Conservation (phyloP, 805 yeast species). For the Diddensiella transvaalensis region DNA sequence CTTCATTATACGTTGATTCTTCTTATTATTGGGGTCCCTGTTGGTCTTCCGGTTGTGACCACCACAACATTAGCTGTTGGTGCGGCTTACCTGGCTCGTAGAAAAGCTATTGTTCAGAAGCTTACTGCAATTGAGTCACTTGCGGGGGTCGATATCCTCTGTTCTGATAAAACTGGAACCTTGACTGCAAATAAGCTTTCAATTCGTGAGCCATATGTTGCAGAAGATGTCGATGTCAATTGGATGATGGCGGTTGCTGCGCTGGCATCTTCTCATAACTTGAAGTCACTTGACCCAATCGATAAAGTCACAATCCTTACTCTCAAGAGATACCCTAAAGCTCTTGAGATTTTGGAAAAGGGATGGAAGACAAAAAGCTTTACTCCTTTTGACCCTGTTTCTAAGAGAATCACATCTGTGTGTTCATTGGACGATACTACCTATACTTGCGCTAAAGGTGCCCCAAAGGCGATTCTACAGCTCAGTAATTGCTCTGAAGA, state of each 20-base stretch:
- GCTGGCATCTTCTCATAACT: slow-evolving; percentile 96
- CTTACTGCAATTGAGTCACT: slow-evolving; percentile 94
- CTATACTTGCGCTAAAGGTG: slow-evolving; percentile 96
- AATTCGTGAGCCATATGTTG: slow-evolving; percentile 95
- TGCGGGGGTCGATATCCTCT: slow-evolving; percentile 96
- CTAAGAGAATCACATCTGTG: slow-evolving; percentile 92
- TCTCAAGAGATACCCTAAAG: slow-evolving; percentile 85
- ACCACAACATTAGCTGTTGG: slow-evolving; percentile 99
- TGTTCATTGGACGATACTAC: slow-evolving; percentile 95
- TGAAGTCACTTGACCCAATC: slow-evolving; percentile 96
- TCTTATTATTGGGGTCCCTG: slow-evolving; percentile 97
- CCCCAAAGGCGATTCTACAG: slow-evolving; percentile 86
- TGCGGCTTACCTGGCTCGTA: slow-evolving; percentile 97
- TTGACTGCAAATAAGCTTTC: slow-evolving; percentile 95
- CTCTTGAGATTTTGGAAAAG: slow-evolving; percentile 43
- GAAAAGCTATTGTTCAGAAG: slow-evolving; percentile 95
- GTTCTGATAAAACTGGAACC: slow-evolving; percentile 98
- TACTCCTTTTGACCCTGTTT: slow-evolving; percentile 97
- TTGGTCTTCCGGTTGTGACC: slow-evolving; percentile 97
- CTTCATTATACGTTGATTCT: slow-evolving; percentile 91
- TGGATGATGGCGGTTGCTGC: slow-evolving; percentile 97
- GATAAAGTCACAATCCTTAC: slow-evolving; percentile 95
- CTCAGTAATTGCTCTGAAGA: slow-evolving; percentile 65
- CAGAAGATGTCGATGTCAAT: slow-evolving; percentile 94
- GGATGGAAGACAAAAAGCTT: slow-evolving; percentile 54